These are phyloP conservation scores for Diplocarpon mali DNA, from an alignment of 2,329 filamentous ascomycete genomes.

Conservation along the genomic window DNA sequence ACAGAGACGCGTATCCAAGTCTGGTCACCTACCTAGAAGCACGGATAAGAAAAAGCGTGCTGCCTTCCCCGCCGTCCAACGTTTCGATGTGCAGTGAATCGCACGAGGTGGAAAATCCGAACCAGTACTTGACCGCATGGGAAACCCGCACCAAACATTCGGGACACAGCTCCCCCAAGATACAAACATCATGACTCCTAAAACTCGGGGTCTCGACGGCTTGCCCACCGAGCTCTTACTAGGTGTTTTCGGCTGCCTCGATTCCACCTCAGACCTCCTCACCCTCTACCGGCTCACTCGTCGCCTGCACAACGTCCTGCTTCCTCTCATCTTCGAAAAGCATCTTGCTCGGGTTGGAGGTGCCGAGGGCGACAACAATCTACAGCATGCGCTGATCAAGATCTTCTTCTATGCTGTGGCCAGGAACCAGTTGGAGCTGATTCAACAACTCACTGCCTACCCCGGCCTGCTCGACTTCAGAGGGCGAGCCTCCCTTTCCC, in stretches of 20 bases:
- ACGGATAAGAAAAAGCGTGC: too few species aligned
- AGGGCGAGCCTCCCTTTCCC: neutral
- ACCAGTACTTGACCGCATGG: too few species aligned
- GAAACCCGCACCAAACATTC: neutral
- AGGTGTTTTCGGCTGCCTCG: neutral
- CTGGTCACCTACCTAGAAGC: too few species aligned
- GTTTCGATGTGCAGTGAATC: too few species aligned
- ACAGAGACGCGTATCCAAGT: too few species aligned
- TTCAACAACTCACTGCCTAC: neutral
- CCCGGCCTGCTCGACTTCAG: neutral
- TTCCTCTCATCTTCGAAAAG: neutral
- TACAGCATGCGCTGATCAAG: neutral
- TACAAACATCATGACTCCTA: neutral
- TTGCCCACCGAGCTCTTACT: constrained; percentile 2
- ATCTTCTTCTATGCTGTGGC: constrained; percentile 1
- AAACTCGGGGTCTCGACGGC: neutral
- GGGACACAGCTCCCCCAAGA: neutral
- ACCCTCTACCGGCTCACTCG: neutral
- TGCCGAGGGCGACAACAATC: neutral
- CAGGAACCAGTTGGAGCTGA: neutral
- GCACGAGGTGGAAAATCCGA: too few species aligned
- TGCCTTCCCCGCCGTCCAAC: too few species aligned
- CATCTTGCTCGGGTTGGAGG: neutral
- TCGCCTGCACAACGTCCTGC: neutral
- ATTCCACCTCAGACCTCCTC: neutral